These are phyloP conservation scores for Endocarpon pusillum DNA, from an alignment of 495 filamentous ascomycete species.

Conservation along the genomic window DNA sequence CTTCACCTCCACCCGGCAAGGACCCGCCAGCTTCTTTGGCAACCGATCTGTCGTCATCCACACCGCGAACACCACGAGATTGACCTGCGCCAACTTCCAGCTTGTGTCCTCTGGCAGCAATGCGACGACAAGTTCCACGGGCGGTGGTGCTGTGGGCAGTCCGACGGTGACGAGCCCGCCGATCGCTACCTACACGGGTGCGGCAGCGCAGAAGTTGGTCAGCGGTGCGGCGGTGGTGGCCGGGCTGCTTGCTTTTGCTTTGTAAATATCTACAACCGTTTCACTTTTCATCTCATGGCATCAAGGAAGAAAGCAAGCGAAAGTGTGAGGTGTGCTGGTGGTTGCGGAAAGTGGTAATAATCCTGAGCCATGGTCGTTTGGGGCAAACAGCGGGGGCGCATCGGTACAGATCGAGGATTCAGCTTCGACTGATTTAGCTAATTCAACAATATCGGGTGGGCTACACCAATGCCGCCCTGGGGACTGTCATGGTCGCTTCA, in stretches of 20 bases:
- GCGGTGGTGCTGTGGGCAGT: constrained; percentile 36
- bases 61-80: constrained; percentile 30
- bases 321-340: too few species aligned
- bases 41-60: constrained; percentile 62
- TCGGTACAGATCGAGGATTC: too few species aligned
- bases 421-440: too few species aligned
- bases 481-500: too few species aligned
- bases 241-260: neutral
- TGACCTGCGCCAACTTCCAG: constrained; percentile 20
- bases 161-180: neutral
- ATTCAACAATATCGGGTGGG: too few species aligned
- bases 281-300: too few species aligned
- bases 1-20: constrained; percentile 39
- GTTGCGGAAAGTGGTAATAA: too few species aligned
- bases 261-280: too few species aligned
- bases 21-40: constrained; percentile 48
- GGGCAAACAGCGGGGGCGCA: too few species aligned
- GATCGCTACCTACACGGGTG: neutral
- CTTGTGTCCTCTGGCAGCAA: neutral
- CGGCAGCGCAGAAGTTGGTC: neutral
- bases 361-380: too few species aligned
- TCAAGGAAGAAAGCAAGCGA: too few species aligned
- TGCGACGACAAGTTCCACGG: constrained; percentile 26
- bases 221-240: neutral
- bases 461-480: too few species aligned